Base-by-base conservation (phyloP, 495 filamentous ascomycete species). In the Pseudotulostoma volvatum region DNA sequence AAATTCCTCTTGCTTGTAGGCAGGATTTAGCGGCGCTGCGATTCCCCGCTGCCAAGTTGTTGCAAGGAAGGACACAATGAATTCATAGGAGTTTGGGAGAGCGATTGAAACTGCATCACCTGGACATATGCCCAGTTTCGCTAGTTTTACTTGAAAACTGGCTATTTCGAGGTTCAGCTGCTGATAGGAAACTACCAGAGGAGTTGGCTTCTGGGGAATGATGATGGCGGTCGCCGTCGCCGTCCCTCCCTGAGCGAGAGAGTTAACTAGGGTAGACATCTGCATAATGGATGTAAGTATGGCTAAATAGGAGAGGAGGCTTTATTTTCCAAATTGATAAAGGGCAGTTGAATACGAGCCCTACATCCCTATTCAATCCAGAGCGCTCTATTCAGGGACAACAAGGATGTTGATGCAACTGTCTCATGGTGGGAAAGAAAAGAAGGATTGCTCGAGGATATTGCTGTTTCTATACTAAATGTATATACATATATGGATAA, bases 1-100 rank as follows among this genome's bases (percentile, higher is more conserved):
- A 51, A 88, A 86, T 54, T 88, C 83, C 18, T 76, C 74, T 49
- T 87, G 79, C 61, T 84, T 86, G 60, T 90, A 88, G 18, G 73
- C 78, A 15, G 81, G 73, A 57, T 88, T 87, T 37, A 90, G 62
- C 2, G 83, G 83, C 3, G 82, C 83, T 15, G 82, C 83, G 44
- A 85, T 79, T 18, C 63, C 77, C 41, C 83, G 71, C 60, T 88
- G 83, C 70, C 73, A 79, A 4, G 80, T 71, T 11, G 73, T 66
- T 11, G 81, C 83, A 16, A 90, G 67, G 61, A 90, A 90, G 1
- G 79, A 72, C 39, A 86, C 72, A 46, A 86, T 74, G 58, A 86
- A 86, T 57, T 83, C 80, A 51, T 81, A 81, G 18, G 77, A 79
- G 56, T 88, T 88, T 18, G 76, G 71, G 13, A 81, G 67, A 1